Base-by-base conservation (phyloP, 202 grass and related monocot species). In the Schoenoplectus triqueter region DNA sequence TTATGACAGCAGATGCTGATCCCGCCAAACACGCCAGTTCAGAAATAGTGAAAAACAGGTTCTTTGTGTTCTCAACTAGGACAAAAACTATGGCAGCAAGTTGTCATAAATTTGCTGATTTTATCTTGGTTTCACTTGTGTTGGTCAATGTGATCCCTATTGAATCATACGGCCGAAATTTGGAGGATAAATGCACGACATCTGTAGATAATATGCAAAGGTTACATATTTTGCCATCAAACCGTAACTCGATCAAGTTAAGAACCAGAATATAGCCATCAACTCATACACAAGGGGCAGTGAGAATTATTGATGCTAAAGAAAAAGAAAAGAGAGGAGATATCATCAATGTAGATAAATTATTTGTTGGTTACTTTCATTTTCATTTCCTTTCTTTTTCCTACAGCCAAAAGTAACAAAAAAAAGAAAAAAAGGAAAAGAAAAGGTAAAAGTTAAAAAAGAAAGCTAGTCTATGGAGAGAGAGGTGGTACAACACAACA, bases 351-450 rank as follows among this genome's bases (percentile, higher is more conserved):
- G 19, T 57, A 18, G 81, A 83, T 21, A 83, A 44, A 83, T 83
- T 83, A 83, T 83, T 83, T 71, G 65, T 52, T 83, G 81, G 81
- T 55, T 57, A 67, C 81, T 83, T 71, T 83, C 81, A 55, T 83
- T 83, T 71, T 31, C 64, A 39, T 78, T 47, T 31, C 31, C 31
- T 31, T 62, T 62, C 15, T 56, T 57, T 83, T 66, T 56, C 81
- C 81, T 83, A 83, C 81, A 83, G 15, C 44, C 80, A 69, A 83
- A 83, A 83, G 81, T 66, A 66, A 66, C 18, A 68, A 64, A 82
- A 82, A 40, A 82, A 41, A 31, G 31, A 45, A 61, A 65, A 82
- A 69, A 82, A 17, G 48, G 21, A 51, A 15, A 52, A 51, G 46
- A 52, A 51, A 81, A 59, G 42, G 17, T 13, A 44, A 63, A 81